Percentiles rank a stretch among this genome's conserved stretches.
phyloP scores from a whole-genome alignment of 371 early-diverging fungal genomes.

The Haplosporangium sp. region DNA sequence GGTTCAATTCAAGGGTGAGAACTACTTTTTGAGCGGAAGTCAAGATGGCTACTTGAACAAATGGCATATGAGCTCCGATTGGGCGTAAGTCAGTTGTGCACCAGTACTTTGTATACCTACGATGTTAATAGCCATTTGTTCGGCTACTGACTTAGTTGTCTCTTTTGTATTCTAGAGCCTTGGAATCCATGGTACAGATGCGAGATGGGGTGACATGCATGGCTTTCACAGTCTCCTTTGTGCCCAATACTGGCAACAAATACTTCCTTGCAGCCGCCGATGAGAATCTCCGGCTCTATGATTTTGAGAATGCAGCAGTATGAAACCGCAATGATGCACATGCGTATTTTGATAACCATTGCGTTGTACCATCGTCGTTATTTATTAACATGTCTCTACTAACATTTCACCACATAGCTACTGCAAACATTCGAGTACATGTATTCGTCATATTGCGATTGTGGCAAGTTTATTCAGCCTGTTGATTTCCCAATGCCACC shows the following conservation, averaged over 20 bases:
- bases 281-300: constrained; percentile 85
- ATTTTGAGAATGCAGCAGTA: constrained; percentile 85
- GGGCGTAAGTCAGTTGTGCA: constrained; percentile 62
- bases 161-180: constrained; percentile 49
- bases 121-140: too few relatives aligned
- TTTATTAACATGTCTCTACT: not conserved
- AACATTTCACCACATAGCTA: constrained; percentile 54
- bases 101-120: not conserved
- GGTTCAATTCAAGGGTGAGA: constrained; percentile 77
- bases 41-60: constrained; percentile 93
- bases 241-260: constrained; percentile 92
- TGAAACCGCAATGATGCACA: not conserved
- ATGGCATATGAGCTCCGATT: constrained; percentile 84
- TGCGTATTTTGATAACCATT: not conserved
- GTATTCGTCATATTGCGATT: constrained; percentile 93
- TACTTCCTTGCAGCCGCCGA: constrained; percentile 92
- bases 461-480: constrained; percentile 82
- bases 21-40: constrained; percentile 87
- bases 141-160: not conserved
- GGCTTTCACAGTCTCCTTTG: constrained; percentile 92
- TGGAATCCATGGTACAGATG: constrained; percentile 70
- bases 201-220: constrained; percentile 90
- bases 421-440: constrained; percentile 83
- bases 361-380: not conserved
- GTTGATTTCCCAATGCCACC: constrained; percentile 64